These are phyloP conservation scores for Lachnellula arida DNA, from an alignment of 2,329 filamentous ascomycete genomes.

Conservation along the genomic window DNA sequence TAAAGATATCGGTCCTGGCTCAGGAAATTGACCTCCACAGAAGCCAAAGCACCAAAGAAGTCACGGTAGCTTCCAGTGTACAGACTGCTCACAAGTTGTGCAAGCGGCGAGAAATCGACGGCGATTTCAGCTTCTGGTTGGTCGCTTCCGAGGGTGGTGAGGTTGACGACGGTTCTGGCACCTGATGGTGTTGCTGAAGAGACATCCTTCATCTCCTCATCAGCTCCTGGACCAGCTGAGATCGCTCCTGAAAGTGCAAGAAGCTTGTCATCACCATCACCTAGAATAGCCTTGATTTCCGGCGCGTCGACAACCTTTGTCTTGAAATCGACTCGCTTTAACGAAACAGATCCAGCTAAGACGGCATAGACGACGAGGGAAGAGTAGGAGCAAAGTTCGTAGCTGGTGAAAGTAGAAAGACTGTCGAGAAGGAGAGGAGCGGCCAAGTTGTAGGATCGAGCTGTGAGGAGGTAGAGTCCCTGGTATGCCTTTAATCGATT, in stretches of 20 bases:
- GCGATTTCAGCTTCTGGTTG: constrained; percentile 74
- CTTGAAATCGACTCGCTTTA: constrained; percentile 98
- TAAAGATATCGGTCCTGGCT: constrained; percentile 91
- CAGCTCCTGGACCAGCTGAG: constrained; percentile 75
- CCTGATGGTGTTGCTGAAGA: constrained; percentile 46
- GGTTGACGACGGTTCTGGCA: constrained; percentile 74
- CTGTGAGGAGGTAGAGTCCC: constrained; percentile 85
- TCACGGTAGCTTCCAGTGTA: constrained; percentile 92
- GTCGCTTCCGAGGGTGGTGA: constrained; percentile 73
- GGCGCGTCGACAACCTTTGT: constrained; percentile 97
- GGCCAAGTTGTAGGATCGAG: constrained; percentile 83
- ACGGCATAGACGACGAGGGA: constrained; percentile 93
- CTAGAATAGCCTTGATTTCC: constrained; percentile 95
- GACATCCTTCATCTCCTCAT: constrained; percentile 69
- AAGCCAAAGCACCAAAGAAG: constrained; percentile 85
- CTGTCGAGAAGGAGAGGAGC: constrained; percentile 94
- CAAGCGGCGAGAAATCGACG: constrained; percentile 84
- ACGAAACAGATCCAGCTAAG: constrained; percentile 85
- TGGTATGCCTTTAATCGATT: constrained; percentile 99
- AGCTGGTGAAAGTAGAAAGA: constrained; percentile 95
- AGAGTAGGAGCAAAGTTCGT: constrained; percentile 97
- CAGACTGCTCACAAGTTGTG: constrained; percentile 82
- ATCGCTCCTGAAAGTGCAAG: constrained; percentile 74
- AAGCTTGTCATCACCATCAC: constrained; percentile 82
- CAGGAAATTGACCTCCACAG: constrained; percentile 90